Percentiles rank a stretch among this genome's conserved stretches.
phyloP scores from a whole-genome alignment of 768 basidiomycete species.

The Boletus speciosus region DNA sequence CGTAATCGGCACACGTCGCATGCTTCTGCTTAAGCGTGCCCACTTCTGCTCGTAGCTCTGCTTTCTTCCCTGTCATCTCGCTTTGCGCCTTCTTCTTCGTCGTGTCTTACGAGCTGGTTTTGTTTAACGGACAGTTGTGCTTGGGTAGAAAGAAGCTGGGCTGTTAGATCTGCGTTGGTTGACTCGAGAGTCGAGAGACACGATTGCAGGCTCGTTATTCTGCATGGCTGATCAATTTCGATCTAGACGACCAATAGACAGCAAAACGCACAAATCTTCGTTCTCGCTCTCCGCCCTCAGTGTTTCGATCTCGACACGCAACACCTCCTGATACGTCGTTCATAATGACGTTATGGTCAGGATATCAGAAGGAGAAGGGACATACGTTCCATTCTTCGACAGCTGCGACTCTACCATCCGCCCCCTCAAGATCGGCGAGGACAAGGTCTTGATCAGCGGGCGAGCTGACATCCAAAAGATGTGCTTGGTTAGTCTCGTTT shows the following conservation, averaged over 20 bases:
- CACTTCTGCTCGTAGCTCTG: constrained; percentile 55
- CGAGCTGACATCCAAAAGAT: constrained; percentile 84
- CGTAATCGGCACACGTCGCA: constrained; percentile 53
- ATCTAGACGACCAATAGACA: background rate
- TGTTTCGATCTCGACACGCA: constrained; percentile 92
- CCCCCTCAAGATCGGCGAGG: constrained; percentile 87
- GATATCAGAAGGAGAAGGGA: background rate
- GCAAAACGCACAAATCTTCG: constrained; percentile 55
- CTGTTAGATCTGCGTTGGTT: constrained; percentile 30
- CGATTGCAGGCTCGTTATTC: constrained; percentile 48
- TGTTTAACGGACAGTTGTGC: constrained; percentile 18
- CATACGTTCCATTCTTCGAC: constrained; percentile 90
- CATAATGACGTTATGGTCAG: background rate
- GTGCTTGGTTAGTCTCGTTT: constrained; percentile 90
- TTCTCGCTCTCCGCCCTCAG: constrained; percentile 76
- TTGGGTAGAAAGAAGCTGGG: constrained; percentile 16
- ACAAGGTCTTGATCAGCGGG: constrained; percentile 96
- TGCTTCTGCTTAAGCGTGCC: constrained; percentile 67
- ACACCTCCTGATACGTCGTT: constrained; percentile 61
- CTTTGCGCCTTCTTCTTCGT: constrained; percentile 14
- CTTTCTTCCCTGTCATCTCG: constrained; percentile 16
- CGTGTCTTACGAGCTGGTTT: constrained; percentile 13
- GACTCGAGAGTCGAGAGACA: constrained; percentile 75
- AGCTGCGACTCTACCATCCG: constrained; percentile 88
- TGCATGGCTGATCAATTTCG: constrained; percentile 3